These are phyloP conservation scores for Camelina sativa DNA, from an alignment of 345 rosid species.

Conservation along the genomic window DNA sequence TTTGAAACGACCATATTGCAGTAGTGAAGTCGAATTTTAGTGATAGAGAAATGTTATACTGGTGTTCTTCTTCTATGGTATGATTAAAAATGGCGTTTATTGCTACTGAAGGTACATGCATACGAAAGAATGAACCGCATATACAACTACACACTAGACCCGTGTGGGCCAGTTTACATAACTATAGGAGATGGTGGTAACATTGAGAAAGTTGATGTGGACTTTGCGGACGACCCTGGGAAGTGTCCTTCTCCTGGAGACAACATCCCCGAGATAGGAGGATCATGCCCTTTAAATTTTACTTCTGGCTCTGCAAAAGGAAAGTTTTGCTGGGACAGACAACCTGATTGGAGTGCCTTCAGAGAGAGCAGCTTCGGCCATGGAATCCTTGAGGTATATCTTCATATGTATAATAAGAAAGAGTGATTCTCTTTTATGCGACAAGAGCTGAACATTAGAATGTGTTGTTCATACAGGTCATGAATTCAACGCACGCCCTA, in stretches of 20 bases:
- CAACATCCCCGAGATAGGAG: constrained; percentile 71
- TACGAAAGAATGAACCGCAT: constrained; percentile 85
- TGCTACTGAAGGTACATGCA: constrained; percentile 76
- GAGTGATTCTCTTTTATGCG: background rate
- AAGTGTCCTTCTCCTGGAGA: constrained; percentile 74
- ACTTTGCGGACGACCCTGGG: constrained; percentile 75
- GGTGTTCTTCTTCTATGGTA: background rate
- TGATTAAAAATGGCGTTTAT: background rate
- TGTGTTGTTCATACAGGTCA: constrained; percentile 51
- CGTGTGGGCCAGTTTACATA: constrained; percentile 78
- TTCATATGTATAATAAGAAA: constrained; percentile 7
- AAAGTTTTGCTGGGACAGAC: constrained; percentile 78
- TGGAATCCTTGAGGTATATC: constrained; percentile 76
- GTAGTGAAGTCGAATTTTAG: background rate
- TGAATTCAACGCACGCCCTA: constrained; percentile 74
- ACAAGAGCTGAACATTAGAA: constrained; percentile 5
- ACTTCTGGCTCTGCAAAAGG: constrained; percentile 80
- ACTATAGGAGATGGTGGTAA: constrained; percentile 92
- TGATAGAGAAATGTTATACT: background rate
- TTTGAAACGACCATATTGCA: background rate
- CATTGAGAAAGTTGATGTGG: constrained; percentile 73
- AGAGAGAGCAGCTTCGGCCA: constrained; percentile 96
- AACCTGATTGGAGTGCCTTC: constrained; percentile 87
- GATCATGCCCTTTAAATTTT: constrained; percentile 68
- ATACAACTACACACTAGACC: constrained; percentile 72